Conservation (phyloP, 148 eudicot genomes). For the Linanthus parryae region DNA sequence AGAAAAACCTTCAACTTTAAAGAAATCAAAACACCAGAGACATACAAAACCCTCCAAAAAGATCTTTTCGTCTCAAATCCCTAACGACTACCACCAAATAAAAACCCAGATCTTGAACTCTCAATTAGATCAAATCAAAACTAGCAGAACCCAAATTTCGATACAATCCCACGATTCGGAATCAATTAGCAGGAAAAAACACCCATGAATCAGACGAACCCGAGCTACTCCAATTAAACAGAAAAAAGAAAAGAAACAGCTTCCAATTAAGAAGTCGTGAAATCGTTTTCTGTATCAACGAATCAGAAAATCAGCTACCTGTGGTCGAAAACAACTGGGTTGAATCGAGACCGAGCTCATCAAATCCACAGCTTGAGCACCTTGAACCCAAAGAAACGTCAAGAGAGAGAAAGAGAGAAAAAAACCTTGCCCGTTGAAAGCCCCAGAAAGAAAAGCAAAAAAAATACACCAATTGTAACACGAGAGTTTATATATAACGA, state of each 20-base stretch:
- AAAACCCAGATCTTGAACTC: not conserved
- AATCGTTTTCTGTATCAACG: no score
- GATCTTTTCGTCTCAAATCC: constrained; percentile 9
- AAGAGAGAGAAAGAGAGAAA: constrained; percentile 13
- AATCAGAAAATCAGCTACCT: constrained; percentile 1
- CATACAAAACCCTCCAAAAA: not conserved
- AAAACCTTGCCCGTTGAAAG: constrained; percentile 59
- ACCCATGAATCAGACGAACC: not conserved
- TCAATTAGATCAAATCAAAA: not conserved
- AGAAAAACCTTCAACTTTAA: not conserved
- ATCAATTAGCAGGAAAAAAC: constrained; percentile 24
- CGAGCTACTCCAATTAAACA: not conserved
- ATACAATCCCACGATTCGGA: not conserved
- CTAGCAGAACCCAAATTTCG: not conserved
- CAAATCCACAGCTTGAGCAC: not conserved
- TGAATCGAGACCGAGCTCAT: constrained; percentile 22
- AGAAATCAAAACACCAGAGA: constrained; percentile 1
- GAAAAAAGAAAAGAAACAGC: constrained; percentile 5
- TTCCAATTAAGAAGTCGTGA: no score
- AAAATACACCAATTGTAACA: constrained; percentile 5
- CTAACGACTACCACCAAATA: constrained; percentile 4
- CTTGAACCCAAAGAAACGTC: constrained; percentile 9
- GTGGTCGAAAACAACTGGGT: constrained; percentile 16
- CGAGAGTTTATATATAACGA: constrained; percentile 43
- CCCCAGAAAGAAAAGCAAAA: constrained; percentile 15